Conservation (phyloP, 169 alveolate species). For the Babesia caballi region DNA sequence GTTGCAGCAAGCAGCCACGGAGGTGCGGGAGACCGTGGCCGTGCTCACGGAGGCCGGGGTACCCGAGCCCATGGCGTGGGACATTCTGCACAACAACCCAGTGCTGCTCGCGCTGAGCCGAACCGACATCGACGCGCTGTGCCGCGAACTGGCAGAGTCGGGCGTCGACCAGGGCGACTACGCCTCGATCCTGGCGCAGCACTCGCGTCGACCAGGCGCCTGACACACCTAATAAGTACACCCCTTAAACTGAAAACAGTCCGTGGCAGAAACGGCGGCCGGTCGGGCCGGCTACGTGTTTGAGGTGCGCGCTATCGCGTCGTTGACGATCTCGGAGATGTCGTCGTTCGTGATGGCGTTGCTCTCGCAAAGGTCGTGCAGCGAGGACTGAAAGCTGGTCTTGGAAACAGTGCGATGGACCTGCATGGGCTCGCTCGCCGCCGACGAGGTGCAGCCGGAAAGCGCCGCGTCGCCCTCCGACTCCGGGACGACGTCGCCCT, state of each 20-base stretch:
- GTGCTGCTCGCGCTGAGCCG: background rate
- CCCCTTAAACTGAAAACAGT: no score
- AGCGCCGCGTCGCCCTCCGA: background rate
- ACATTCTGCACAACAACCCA: constrained; percentile 34
- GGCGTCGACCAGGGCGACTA: constrained; percentile 39
- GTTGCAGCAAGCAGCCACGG: background rate
- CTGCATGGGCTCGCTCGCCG: background rate
- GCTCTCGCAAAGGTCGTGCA: constrained; percentile 40
- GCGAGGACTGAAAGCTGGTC: constrained; percentile 45
- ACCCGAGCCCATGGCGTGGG: constrained; percentile 23
- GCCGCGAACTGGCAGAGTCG: background rate
- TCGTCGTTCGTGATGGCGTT: constrained; percentile 47
- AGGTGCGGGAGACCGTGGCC: background rate
- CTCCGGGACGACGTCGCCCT: background rate
- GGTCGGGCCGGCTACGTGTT: background rate
- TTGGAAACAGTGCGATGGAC: constrained; percentile 49
- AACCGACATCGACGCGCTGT: background rate
- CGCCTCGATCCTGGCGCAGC: constrained; percentile 23
- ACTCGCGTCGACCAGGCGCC: background rate
- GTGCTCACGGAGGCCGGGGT: background rate
- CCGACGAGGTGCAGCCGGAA: background rate
- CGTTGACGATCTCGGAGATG: constrained; percentile 57
- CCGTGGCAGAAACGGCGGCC: no score
- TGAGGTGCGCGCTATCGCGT: constrained; percentile 39
- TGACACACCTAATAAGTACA: background rate